phyloP scores from a whole-genome alignment of 106 monocot genomes.

The Allium sativum region DNA sequence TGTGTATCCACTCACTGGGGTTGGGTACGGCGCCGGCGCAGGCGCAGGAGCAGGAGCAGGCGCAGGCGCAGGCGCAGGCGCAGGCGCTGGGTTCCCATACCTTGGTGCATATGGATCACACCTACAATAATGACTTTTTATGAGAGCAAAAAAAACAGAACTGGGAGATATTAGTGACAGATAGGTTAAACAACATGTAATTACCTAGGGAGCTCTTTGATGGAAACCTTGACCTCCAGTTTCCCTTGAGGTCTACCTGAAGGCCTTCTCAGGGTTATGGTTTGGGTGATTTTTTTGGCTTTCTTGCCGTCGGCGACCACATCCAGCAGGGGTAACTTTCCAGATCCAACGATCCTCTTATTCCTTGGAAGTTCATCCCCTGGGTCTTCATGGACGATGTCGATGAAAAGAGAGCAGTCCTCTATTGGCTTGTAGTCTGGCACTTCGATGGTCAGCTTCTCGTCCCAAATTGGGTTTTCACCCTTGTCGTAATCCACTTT shows the following conservation, averaged over 20 bases:
- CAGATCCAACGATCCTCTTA: slow-evolving; percentile 86
- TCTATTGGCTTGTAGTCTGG: slow-evolving; percentile 18
- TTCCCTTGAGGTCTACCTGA: slow-evolving; percentile 66
- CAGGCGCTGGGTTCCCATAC: slow-evolving; percentile 21
- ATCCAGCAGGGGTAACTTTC: slow-evolving; percentile 45
- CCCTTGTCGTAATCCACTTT: slow-evolving; percentile 37
- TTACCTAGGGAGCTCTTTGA: slow-evolving; percentile 31
- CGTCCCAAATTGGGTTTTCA: slow-evolving; percentile 56
- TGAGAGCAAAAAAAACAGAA: too few species aligned
- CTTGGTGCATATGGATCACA: slow-evolving; percentile 25
- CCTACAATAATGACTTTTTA: too few species aligned
- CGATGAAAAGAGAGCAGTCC: slow-evolving; percentile 50
- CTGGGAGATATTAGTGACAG: too few species aligned
- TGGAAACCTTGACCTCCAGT: slow-evolving; percentile 37
- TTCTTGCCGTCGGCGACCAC: slow-evolving; percentile 46
- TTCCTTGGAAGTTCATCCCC: slow-evolving; percentile 9
- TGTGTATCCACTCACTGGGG: slow-evolving; percentile 11
- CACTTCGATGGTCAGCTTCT: slow-evolving; percentile 39
- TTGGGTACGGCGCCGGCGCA: slow-evolving; percentile 11
- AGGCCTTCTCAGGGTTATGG: slow-evolving; percentile 56
- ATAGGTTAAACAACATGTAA: too few species aligned
- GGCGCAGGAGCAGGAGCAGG: slow-evolving; percentile 22
- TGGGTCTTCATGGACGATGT: slow-evolving; percentile 69
- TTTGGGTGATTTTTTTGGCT: slow-evolving; percentile 20
- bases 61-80: slow-evolving; percentile 6